These are phyloP conservation scores for Fraxinus sp. DNA, from an alignment of 305 asterid species.

Conservation along the genomic window DNA sequence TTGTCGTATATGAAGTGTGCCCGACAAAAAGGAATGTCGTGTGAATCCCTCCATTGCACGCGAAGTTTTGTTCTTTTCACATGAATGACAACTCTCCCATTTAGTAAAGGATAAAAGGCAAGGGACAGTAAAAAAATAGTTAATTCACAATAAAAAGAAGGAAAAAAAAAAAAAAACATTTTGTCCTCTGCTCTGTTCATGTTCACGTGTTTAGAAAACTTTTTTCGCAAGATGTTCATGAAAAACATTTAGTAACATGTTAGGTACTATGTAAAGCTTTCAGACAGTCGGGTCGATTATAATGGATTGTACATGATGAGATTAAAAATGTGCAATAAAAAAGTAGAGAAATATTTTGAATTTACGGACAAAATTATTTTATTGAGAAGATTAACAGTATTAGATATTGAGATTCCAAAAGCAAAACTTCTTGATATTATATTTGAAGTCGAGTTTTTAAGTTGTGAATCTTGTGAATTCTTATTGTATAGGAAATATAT, in stretches of 20 bases:
- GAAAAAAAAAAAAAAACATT: neutral
- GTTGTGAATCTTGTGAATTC: too few species aligned
- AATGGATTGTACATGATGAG: neutral
- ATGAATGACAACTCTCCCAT: conserved; percentile 11
- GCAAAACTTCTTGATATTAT: neutral
- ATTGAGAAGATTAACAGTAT: too few species aligned
- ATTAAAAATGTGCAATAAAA: neutral
- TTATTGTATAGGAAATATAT: neutral
- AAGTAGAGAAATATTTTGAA: too few species aligned
- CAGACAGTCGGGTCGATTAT: neutral
- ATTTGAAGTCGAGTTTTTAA: neutral
- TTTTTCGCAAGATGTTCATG: neutral
- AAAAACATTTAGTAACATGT: neutral
- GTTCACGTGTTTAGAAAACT: neutral
- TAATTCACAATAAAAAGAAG: neutral
- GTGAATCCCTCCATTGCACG: conserved; percentile 44
- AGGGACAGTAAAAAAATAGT: neutral
- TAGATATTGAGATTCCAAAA: neutral
- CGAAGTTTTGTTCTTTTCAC: conserved; percentile 40
- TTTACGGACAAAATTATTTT: too few species aligned
- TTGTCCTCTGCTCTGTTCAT: neutral
- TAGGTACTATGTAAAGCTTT: neutral
- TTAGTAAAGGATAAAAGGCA: neutral
- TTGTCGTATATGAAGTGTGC: neutral
- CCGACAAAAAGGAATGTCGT: conserved; percentile 38